These are phyloP conservation scores for Mortierella sp. DNA, from an alignment of 371 early-diverging fungal species.

Conservation along the genomic window DNA sequence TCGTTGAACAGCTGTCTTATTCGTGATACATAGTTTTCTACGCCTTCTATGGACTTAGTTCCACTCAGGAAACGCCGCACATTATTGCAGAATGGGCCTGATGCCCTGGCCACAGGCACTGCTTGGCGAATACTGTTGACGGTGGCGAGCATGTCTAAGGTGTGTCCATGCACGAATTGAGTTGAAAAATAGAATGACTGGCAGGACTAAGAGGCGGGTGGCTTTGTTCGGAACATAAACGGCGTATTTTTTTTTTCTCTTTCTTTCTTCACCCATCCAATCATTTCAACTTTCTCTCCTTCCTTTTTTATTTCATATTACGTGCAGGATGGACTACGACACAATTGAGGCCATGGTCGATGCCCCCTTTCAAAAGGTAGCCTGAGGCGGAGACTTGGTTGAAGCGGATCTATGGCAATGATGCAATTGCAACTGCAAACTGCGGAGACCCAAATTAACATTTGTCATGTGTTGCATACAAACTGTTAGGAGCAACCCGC, in stretches of 20 bases:
- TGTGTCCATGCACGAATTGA: too few species aligned
- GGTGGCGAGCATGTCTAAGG: slow-evolving; percentile 15
- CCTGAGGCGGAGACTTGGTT: too few species aligned
- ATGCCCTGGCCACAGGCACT: slow-evolving; percentile 2
- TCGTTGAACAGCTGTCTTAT: slow-evolving; percentile 36
- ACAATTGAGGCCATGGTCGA: slow-evolving; percentile 86
- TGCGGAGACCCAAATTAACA: background rate
- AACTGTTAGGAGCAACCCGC: slow-evolving; percentile 29
- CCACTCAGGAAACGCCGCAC: slow-evolving; percentile 8
- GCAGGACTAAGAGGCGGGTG: background rate
- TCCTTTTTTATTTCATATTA: background rate
- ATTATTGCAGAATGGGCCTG: background rate
- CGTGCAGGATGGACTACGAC: slow-evolving; percentile 42
- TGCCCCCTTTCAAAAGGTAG: slow-evolving; percentile 84
- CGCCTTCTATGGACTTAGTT: background rate
- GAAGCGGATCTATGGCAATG: too few species aligned
- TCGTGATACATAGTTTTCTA: slow-evolving; percentile 19
- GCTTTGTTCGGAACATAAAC: background rate
- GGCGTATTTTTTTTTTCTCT: too few species aligned
- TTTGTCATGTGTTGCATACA: slow-evolving; percentile 1
- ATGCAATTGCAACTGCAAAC: background rate
- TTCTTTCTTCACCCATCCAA: background rate
- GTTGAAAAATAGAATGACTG: background rate
- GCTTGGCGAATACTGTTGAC: slow-evolving; percentile 11
- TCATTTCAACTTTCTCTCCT: background rate